phyloP scores from a whole-genome alignment of 768 basidiomycete genomes.

The Lepiota venenata region DNA sequence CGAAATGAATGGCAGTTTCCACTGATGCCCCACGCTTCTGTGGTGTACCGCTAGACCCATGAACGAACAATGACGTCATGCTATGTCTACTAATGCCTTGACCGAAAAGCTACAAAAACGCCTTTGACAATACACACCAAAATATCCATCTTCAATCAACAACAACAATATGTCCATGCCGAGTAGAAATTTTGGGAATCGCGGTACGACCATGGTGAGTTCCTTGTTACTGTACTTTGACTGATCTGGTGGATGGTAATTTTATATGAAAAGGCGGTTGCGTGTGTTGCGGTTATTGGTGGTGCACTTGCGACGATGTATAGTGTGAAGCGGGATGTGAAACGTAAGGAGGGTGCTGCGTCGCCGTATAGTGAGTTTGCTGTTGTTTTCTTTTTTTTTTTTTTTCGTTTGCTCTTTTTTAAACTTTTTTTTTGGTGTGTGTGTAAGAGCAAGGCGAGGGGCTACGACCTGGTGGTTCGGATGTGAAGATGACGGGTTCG shows the following conservation, averaged over 20 bases:
- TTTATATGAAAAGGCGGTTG: conserved; percentile 26
- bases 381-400: too few relatives aligned
- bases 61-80: too few relatives aligned
- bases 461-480: conserved; percentile 19
- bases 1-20: too few relatives aligned
- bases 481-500: conserved; percentile 34
- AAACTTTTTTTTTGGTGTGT: too few relatives aligned
- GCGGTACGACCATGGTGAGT: conserved; percentile 15
- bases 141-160: not conserved
- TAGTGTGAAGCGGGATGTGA: conserved; percentile 26
- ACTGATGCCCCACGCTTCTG: too few relatives aligned
- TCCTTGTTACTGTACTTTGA: too few relatives aligned
- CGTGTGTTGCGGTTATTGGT: conserved; percentile 24
- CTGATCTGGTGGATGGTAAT: too few relatives aligned
- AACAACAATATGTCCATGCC: not conserved
- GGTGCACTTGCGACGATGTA: conserved; percentile 31
- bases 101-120: too few relatives aligned
- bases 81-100: too few relatives aligned
- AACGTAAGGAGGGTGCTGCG: conserved; percentile 27
- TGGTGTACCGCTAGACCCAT: too few relatives aligned
- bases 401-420: too few relatives aligned
- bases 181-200: conserved; percentile 5
- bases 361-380: conserved; percentile 33
- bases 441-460: conserved; percentile 20
- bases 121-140: too few relatives aligned